Evolutionary conservation across 768 basidiomycete genomes (phyloP), one percentile per base, ranked within the genome.

Genomic region (Cubamyces lactineus): DNA sequence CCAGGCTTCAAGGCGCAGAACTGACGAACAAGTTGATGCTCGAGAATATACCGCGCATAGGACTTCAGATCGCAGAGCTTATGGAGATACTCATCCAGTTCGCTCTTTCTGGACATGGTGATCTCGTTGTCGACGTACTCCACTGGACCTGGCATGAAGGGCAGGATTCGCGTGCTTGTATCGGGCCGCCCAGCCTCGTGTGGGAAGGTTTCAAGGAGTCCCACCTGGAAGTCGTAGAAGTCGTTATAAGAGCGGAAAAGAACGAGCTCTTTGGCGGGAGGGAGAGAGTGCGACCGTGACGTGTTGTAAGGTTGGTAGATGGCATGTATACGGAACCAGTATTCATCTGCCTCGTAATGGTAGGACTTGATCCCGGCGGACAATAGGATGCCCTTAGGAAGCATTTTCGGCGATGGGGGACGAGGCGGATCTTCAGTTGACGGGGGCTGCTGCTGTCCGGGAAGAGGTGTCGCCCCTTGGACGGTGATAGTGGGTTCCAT

Each of bases 91-190:
- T 90, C 88, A 69, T 97, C 91, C 28, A 99, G 82, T 70, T 98
- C 97, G 19, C 79, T 80, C 62, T 89, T 84, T 56, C 97, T 81
- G 38, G 85, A 83, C 16, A 89, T 86, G 26, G 95, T 96, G 65
- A 98, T 80, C 42, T 82, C 80, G 65, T 93, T 89, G 75, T 95
- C 88, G 38, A 98, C 94, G 19, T 87, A 78, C 24, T 89, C 82
- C 7, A 91, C 85, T 5, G 96, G 97, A 2, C 97, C 97, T 2
- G 97, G 97, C 97, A 99, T 99, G 76, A 86, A 98, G 1, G 97
- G 97, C 26, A 99, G 78, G 53, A 96, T 89, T 39, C 97, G 84
- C 9, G 81, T 80, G 64, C 85, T 78, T 28, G 81, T 80, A 11
- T 84, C 79, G 39, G 87, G 76, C 16, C 92, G 85, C 21, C 97